Base-by-base conservation (phyloP, 2,329 filamentous ascomycete species). In the Xylaria sp. region DNA sequence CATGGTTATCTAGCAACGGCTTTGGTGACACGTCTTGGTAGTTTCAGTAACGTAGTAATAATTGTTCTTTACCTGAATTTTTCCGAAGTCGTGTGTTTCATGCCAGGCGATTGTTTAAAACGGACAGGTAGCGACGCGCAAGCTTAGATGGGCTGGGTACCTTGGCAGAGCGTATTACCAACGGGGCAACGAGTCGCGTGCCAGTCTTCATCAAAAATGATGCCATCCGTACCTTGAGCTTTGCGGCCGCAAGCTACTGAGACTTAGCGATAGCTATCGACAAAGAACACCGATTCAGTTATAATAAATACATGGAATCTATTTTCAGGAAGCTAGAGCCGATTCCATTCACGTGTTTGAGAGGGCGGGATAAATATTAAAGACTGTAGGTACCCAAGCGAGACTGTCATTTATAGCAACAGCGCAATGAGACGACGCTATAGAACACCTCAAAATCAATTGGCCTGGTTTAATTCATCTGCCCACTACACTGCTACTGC, bases 21-120 rank as follows among this genome's bases (percentile, higher is more conserved):
- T 24, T 24, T 11, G 45, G 34, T 36, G 32, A 64, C 62, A 21
- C 62, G 47, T 58, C 24, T 30, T 51, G 53, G 53, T 51, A 32
- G 61, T 64, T 64, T 64, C 55, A 58, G 53, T 32, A 32, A 53
- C 54, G 9, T 42, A 21, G 47, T 11, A 6, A 3, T 62, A n/a
- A 34, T 34, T 48, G 39, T 42, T 14, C 39, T 42, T 17, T 42
- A 14, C 11, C 39, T 14, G 4, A 14, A 42, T 5, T 47, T 4
- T 19, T 47, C 42, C 42, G 17, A 47, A 19, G 1, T 11, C 12
- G 30, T 21, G 7, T 12, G 53, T 55, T 55, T 55, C 53, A 36
- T 47, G 24, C 50, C 32, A 24, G 36, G 11, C 19, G 17, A 32
- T 12, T 27, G 19, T 12, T n/a, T 55, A 17, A 17, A 8, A 14